Evolutionary conservation across 2,329 filamentous ascomycete species (phyloP).

Genomic region (Pleurostoma richardsiae): DNA sequence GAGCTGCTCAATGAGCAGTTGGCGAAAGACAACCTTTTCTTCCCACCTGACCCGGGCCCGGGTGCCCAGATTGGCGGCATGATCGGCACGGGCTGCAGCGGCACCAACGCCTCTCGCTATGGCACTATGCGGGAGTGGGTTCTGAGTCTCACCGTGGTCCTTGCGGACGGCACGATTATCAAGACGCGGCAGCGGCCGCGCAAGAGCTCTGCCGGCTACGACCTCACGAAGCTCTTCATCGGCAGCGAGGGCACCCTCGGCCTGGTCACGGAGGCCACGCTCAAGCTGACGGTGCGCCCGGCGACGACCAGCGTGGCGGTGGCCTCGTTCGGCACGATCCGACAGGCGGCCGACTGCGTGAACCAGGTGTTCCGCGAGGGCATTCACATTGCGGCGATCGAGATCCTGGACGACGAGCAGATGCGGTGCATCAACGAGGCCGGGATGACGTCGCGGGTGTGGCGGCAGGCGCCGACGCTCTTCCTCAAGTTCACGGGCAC

Average conservation of each 20-base stretch:
- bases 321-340: constrained; percentile 51
- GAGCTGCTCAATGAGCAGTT: constrained; percentile 71
- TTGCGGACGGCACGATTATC: constrained; percentile 81
- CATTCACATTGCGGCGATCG: constrained; percentile 83
- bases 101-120: constrained; percentile 79
- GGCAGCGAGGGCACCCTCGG: constrained; percentile 89
- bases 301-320: constrained; percentile 78
- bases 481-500: constrained; percentile 84
- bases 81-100: constrained; percentile 61
- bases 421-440: constrained; percentile 68
- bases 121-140: constrained; percentile 91
- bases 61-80: constrained; percentile 82
- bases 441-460: constrained; percentile 59
- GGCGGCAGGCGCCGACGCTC: constrained; percentile 69
- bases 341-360: constrained; percentile 73
- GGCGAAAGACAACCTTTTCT: constrained; percentile 65
- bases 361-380: constrained; percentile 74
- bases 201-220: constrained; percentile 89
- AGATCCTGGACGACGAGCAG: constrained; percentile 88
- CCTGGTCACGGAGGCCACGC: constrained; percentile 82
- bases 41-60: constrained; percentile 79
- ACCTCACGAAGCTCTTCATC: constrained; percentile 84
- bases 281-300: constrained; percentile 81
- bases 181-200: constrained; percentile 51
- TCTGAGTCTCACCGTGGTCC: constrained; percentile 71